Evolutionary conservation across 352 stramenopile species (phyloP).

Genomic region (Aphanomyces invadans): DNA sequence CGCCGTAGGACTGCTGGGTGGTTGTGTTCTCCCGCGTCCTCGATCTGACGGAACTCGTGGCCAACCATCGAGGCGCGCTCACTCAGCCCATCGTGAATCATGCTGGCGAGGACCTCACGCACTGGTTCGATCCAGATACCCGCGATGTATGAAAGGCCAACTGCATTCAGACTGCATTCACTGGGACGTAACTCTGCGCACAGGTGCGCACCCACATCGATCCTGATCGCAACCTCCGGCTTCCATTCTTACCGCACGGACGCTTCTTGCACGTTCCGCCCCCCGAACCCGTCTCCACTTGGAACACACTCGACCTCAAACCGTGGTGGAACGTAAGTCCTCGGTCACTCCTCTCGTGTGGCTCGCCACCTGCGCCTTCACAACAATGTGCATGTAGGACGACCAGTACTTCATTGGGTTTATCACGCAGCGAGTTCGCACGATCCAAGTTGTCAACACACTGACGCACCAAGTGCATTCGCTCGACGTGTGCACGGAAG

Average conservation of each 20-base stretch:
- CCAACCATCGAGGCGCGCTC: slow-evolving; percentile 51
- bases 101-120: slow-evolving; percentile 84
- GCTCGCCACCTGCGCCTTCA: neutral
- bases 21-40: slow-evolving; percentile 69
- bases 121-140: slow-evolving; percentile 85
- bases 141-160: slow-evolving; percentile 38
- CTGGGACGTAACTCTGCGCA: neutral
- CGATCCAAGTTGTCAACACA: slow-evolving; percentile 86
- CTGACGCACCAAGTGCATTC: slow-evolving; percentile 80
- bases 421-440: slow-evolving; percentile 61
- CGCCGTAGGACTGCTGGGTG: slow-evolving; percentile 73
- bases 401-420: slow-evolving; percentile 56
- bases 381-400: slow-evolving; percentile 27
- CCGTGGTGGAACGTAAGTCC: slow-evolving; percentile 73
- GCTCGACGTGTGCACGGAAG: slow-evolving; percentile 79
- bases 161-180: neutral
- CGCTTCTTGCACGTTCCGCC: slow-evolving; percentile 84
- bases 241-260: slow-evolving; percentile 80
- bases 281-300: slow-evolving; percentile 60
- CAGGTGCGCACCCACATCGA: slow-evolving; percentile 80
- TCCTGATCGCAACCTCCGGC: slow-evolving; percentile 50
- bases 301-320: slow-evolving; percentile 57
- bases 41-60: slow-evolving; percentile 74
- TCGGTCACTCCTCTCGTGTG: neutral
- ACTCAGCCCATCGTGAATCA: slow-evolving; percentile 74